Evolutionary conservation across 805 yeast genomes (phyloP), one percentile per base, ranked within the genome.

Genomic region (Metschnikowia anglica): DNA sequence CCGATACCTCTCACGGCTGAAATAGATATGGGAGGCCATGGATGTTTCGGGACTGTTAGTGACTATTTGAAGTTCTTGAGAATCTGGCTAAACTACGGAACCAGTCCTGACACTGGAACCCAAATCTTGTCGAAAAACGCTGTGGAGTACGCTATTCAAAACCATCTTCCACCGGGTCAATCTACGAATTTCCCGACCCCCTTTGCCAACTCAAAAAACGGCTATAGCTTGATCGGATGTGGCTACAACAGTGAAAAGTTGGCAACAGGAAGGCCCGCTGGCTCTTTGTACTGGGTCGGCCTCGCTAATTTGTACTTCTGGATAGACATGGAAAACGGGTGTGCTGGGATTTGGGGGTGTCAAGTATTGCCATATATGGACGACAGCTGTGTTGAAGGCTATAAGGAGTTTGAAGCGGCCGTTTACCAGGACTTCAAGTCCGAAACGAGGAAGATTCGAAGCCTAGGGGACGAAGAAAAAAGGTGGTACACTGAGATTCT

Each of bases 21-120:
- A 44, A 46, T 66, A 7, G 73, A 70, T 45, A 62, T 68, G 67
- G 75, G 74, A 6, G 75, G 75, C n/a, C 72, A 63, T 41, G 75
- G 75, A 2, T 58, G 67, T 38, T 65, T 60, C 41, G 68, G 71
- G 1, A 61, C 63, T 2, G 65, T 63, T 1, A 59, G 53, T 2
- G 75, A 70, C 50, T 70, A 62, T 42, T 55, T 70, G 44, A 66
- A 60, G 41, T 68, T 68, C 34, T 51, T 70, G 19, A 58, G 73
- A 7, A 55, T 65, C 8, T 59, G 73, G 49, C 55, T 73, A 30
- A 72, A 73, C 44, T 60, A 62, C 34, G 78, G 78, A 9, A 45
- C 51, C 11, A 64, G 72, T 32, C 70, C 72, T 3, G 73, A 69
- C 44, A 63, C 69, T 18, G 63, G 65, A 1, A 44, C 30, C 0